Conservation (phyloP, 495 filamentous ascomycete species). For the Chaetomium fimeti region DNA sequence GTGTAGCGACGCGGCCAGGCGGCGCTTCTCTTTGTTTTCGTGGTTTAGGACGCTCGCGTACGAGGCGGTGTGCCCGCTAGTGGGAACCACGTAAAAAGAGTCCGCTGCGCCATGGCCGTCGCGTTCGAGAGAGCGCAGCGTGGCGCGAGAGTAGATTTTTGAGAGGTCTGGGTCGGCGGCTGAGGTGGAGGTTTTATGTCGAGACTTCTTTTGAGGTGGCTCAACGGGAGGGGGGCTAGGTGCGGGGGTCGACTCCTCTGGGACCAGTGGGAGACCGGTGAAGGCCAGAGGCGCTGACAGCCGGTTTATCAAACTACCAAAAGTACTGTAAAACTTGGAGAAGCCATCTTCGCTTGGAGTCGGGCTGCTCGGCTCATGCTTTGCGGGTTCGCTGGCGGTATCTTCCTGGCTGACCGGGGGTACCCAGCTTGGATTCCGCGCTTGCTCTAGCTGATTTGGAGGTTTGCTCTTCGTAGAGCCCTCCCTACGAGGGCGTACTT, state of each 20-base stretch:
- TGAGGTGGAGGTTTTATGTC: constrained; percentile 39
- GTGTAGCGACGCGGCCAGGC: constrained; percentile 41
- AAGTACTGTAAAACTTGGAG: constrained; percentile 82
- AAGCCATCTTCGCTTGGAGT: constrained; percentile 70
- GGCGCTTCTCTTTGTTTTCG: constrained; percentile 64
- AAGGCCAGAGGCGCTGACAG: constrained; percentile 89
- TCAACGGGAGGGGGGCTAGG: constrained; percentile 22
- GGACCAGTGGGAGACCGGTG: constrained; percentile 76
- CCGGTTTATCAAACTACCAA: constrained; percentile 75
- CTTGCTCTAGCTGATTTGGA: constrained; percentile 36
- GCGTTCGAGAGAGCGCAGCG: constrained; percentile 62
- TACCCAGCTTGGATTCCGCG: constrained; percentile 46
- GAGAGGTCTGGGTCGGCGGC: constrained; percentile 67
- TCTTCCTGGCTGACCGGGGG: constrained; percentile 40
- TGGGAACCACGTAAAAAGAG: constrained; percentile 93
- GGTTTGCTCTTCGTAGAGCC: constrained; percentile 41
- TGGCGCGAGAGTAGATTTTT: constrained; percentile 74
- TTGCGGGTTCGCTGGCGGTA: constrained; percentile 27
- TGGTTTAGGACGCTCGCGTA: constrained; percentile 84
- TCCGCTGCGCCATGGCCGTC: constrained; percentile 60
- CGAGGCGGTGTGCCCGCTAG: constrained; percentile 80
- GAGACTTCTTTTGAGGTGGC: constrained; percentile 43
- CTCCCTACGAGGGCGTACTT: constrained; percentile 54
- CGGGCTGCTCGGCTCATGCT: constrained; percentile 12
- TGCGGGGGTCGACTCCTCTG: constrained; percentile 48